phyloP scores from a whole-genome alignment of 108 stramenopile species.

The Schizochytrium sp. region DNA sequence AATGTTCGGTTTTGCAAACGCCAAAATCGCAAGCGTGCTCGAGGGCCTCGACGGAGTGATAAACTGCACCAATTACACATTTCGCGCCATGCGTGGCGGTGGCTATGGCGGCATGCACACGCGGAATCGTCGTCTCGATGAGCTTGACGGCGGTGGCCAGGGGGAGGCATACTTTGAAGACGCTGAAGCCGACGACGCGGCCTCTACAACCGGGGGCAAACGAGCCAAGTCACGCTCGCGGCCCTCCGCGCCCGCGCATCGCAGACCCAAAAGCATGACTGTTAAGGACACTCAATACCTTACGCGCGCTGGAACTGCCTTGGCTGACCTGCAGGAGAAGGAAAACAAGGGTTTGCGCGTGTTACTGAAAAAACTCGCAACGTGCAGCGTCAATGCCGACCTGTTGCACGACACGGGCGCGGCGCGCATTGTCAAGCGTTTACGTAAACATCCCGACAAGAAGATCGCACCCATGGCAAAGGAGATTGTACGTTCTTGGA shows the following conservation, averaged over 20 bases:
- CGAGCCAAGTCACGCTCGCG: background rate
- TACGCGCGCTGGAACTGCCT: background rate
- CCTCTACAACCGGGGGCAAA: background rate
- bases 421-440: background rate
- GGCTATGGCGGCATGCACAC: background rate
- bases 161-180: background rate
- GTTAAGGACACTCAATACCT: background rate
- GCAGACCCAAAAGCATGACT: background rate
- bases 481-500: background rate
- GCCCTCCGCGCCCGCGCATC: background rate
- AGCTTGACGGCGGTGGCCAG: background rate
- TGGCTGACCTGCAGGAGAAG: background rate
- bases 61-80: background rate
- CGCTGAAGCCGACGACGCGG: background rate
- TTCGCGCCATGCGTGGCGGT: background rate
- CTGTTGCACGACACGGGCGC: background rate
- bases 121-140: background rate
- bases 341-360: background rate
- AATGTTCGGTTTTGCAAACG: slow-evolving; percentile 9
- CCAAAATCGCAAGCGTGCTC: background rate
- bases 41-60: background rate
- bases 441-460: background rate
- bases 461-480: slow-evolving; percentile 1
- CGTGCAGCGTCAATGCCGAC: background rate
- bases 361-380: background rate